Conservation (phyloP, 768 basidiomycete species). For the Fibroporia radiculosa region DNA sequence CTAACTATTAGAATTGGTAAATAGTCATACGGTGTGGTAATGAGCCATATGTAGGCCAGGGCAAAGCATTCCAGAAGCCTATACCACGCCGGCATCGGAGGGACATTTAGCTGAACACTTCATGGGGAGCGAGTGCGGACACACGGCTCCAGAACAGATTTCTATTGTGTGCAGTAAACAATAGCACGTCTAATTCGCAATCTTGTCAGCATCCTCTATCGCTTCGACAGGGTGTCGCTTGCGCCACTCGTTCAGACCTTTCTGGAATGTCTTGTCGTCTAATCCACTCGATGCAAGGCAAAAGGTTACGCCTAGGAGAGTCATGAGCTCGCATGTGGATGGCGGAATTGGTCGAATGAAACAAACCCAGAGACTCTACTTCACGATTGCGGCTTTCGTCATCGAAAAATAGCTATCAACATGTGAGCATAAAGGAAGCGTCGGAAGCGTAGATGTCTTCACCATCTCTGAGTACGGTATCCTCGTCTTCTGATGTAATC, state of each 20-base stretch:
- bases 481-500: conserved; percentile 46
- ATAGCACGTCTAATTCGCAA: no score
- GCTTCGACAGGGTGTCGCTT: conserved; percentile 30
- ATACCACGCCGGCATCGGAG: no score
- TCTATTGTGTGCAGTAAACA: no score
- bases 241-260: conserved; percentile 70
- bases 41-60: no score
- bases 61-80: no score
- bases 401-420: conserved; percentile 41
- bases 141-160: no score
- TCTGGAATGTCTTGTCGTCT: conserved; percentile 51
- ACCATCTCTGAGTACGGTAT: conserved; percentile 50
- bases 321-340: neutral
- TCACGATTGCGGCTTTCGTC: conserved; percentile 39
- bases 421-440: neutral
- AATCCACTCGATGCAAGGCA: conserved; percentile 60
- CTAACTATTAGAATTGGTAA: no score
- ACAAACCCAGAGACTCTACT: conserved; percentile 31
- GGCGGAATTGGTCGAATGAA: neutral
- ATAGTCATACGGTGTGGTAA: no score
- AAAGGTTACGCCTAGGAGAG: conserved; percentile 67
- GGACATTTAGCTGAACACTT: no score
- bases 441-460: conserved; percentile 1
- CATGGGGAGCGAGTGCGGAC: no score
- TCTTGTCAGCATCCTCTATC: conserved; percentile 14